Conservation (phyloP, 768 basidiomycete genomes). For the Collybia sordida region DNA sequence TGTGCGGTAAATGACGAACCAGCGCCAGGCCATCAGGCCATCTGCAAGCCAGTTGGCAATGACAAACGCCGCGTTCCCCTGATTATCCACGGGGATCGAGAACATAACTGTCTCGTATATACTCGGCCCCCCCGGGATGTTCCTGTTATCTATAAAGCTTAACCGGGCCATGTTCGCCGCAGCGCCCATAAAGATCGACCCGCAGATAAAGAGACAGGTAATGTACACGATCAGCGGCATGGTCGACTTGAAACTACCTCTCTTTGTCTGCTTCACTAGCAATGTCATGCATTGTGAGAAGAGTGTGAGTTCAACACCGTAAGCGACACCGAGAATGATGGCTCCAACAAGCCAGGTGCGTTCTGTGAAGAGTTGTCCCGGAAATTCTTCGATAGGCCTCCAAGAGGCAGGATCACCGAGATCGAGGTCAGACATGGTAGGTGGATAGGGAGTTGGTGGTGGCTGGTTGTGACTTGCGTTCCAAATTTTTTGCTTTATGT, state of each 20-base stretch:
- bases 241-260: background rate
- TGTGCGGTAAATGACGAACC: slow-evolving; percentile 8
- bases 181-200: slow-evolving; percentile 3
- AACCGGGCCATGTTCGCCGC: slow-evolving; percentile 1
- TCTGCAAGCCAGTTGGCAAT: slow-evolving; percentile 27
- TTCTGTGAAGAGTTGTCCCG: slow-evolving; percentile 6
- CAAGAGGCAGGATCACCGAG: slow-evolving; percentile 4
- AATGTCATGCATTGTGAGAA: background rate
- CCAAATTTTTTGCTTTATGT: too few species aligned
- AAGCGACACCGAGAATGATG: slow-evolving; percentile 5
- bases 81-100: slow-evolving; percentile 6
- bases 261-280: slow-evolving; percentile 1
- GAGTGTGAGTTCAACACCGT: slow-evolving; percentile 4
- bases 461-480: too few species aligned
- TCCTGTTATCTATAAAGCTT: slow-evolving; percentile 10
- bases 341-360: slow-evolving; percentile 6
- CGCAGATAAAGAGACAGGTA: slow-evolving; percentile 1
- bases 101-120: slow-evolving; percentile 4
- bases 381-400: background rate
- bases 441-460: background rate
- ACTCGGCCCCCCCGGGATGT: slow-evolving; percentile 8
- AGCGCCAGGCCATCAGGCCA: slow-evolving; percentile 17
- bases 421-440: background rate
- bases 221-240: slow-evolving; percentile 3
- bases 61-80: slow-evolving; percentile 12